phyloP scores from a whole-genome alignment of 306 rosid species.

The Vigna trinervia region DNA sequence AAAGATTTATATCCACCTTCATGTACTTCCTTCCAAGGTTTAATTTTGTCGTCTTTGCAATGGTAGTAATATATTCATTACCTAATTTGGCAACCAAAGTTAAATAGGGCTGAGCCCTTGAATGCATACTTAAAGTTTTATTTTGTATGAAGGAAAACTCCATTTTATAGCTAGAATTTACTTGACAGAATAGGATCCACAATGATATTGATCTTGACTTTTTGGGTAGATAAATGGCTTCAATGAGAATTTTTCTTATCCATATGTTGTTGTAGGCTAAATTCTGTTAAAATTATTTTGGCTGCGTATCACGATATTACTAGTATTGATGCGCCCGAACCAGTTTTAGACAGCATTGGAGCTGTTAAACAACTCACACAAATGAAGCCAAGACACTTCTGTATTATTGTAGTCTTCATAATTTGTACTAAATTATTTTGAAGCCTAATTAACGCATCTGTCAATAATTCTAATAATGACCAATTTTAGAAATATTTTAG shows the following conservation, averaged over 20 bases:
- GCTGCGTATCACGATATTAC: background rate
- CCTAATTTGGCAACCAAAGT: constrained; percentile 22
- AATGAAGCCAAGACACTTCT: background rate
- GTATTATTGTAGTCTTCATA: background rate
- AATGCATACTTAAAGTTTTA: background rate
- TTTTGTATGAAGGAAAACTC: background rate
- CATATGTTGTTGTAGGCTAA: background rate
- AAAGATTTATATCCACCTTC: constrained; percentile 70
- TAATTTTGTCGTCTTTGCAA: constrained; percentile 67
- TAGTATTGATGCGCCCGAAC: background rate
- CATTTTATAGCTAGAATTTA: constrained; percentile 9
- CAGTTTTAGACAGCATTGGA: background rate
- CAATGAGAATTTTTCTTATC: background rate
- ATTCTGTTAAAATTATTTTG: background rate
- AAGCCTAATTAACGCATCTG: background rate
- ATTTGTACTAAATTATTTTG: background rate
- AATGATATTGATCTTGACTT: background rate
- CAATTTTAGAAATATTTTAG: background rate
- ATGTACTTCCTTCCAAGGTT: constrained; percentile 69
- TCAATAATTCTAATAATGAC: background rate
- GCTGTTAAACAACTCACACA: background rate
- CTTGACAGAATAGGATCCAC: constrained; percentile 8
- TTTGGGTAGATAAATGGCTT: constrained; percentile 1
- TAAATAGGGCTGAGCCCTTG: constrained; percentile 1
- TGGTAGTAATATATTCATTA: constrained; percentile 45